Conservation (phyloP, 2,329 filamentous ascomycete genomes). For the Aspergillus japonicus region DNA sequence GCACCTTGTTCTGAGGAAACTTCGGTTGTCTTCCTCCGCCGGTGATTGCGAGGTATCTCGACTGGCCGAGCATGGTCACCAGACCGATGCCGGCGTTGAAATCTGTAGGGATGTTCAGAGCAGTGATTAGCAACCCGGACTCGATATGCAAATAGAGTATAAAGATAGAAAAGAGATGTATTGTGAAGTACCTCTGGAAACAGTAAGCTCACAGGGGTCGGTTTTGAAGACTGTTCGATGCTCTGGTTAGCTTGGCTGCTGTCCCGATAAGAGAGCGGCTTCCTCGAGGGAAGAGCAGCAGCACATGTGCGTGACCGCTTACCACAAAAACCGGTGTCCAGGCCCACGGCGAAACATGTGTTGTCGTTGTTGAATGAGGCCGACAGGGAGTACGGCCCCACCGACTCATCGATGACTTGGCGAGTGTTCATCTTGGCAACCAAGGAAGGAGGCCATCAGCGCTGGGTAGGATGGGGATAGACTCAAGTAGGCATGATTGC, state of each 20-base stretch:
- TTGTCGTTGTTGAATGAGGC: slow-evolving; percentile 81
- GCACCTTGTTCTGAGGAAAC: slow-evolving; percentile 80
- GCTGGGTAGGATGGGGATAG: slow-evolving; percentile 1
- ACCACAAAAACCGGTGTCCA: slow-evolving; percentile 85
- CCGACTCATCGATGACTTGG: slow-evolving; percentile 75
- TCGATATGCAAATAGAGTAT: neutral
- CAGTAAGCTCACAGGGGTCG: slow-evolving; percentile 68
- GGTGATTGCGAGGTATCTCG: slow-evolving; percentile 84
- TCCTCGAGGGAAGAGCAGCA: slow-evolving; percentile 2
- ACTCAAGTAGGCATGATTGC: neutral
- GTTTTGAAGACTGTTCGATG: slow-evolving; percentile 64
- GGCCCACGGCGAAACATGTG: slow-evolving; percentile 81
- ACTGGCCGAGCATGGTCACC: slow-evolving; percentile 81
- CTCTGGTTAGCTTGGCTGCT: slow-evolving; percentile 18
- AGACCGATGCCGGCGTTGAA: slow-evolving; percentile 80
- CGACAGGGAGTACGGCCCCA: slow-evolving; percentile 73
- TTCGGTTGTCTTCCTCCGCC: slow-evolving; percentile 84
- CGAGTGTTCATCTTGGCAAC: slow-evolving; percentile 75
- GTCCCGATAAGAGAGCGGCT: neutral
- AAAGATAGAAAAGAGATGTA: neutral
- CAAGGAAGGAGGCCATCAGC: slow-evolving; percentile 8
- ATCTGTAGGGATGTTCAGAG: slow-evolving; percentile 45
- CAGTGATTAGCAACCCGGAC: slow-evolving; percentile 1
- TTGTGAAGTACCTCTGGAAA: slow-evolving; percentile 52
- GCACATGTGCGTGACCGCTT: slow-evolving; percentile 36